Evolutionary conservation across 164 flowering plant genomes (phyloP).

Genomic region (Macadamia integrifolia): DNA sequence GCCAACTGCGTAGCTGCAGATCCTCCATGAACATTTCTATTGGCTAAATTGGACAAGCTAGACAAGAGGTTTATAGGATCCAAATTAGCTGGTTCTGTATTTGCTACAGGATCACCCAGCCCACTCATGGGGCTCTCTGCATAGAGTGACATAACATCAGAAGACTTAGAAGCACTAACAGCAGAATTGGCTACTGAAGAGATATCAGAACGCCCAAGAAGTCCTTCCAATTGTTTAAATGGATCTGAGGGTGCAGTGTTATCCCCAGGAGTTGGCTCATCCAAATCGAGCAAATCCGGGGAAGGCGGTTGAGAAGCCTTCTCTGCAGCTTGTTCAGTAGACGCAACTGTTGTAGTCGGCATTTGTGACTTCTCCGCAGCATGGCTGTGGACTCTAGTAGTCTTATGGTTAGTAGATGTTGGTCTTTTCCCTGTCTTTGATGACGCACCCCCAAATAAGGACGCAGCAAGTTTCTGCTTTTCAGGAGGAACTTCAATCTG

Average conservation of each 20-base stretch:
- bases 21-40: conserved; percentile 22
- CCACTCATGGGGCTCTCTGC: conserved; percentile 32
- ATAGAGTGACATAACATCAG: conserved; percentile 54
- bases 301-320: conserved; percentile 49
- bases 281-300: conserved; percentile 86
- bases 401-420: conserved; percentile 44
- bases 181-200: conserved; percentile 19
- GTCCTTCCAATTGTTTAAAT: conserved; percentile 84
- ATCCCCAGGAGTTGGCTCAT: conserved; percentile 39
- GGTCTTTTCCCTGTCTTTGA: conserved; percentile 54
- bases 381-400: conserved; percentile 23
- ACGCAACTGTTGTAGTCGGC: conserved; percentile 15
- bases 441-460: conserved; percentile 75
- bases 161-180: conserved; percentile 21
- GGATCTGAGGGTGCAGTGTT: conserved; percentile 52
- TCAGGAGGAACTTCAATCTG: conserved; percentile 65
- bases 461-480: conserved; percentile 94
- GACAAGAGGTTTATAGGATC: conserved; percentile 19
- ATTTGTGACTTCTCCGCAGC: conserved; percentile 28
- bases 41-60: conserved; percentile 19
- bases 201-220: conserved; percentile 43
- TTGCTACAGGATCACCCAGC: conserved; percentile 14
- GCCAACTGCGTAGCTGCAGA: conserved; percentile 10
- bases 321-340: conserved; percentile 23
- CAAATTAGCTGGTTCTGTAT: conserved; percentile 13